phyloP scores from a whole-genome alignment of 805 yeast species.

The Nakazawaea ambrosiae region DNA sequence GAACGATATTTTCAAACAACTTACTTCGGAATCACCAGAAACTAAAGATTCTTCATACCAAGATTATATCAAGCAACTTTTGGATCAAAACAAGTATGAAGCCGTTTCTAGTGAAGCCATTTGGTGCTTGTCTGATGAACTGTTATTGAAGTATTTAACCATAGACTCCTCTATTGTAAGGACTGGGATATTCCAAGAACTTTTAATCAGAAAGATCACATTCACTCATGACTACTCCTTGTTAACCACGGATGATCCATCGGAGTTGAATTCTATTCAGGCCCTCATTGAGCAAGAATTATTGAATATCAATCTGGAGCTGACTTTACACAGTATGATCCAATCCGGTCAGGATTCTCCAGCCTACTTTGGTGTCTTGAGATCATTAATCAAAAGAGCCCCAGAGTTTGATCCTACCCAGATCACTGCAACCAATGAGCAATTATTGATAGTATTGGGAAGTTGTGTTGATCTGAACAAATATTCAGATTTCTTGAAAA shows the following conservation, averaged over 20 bases:
- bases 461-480: neutral
- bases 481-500: neutral
- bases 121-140: conserved; percentile 22
- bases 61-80: neutral
- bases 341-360: too few species aligned
- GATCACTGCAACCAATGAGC: neutral
- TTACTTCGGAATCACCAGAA: too few species aligned
- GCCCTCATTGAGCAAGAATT: too few species aligned
- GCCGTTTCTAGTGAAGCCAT: conserved; percentile 13
- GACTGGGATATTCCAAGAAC: too few species aligned
- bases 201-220: too few species aligned
- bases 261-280: too few species aligned
- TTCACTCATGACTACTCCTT: too few species aligned
- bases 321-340: too few species aligned
- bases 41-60: neutral
- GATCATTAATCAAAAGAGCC: neutral
- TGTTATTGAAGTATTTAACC: neutral
- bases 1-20: conserved; percentile 29
- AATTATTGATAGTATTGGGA: conserved; percentile 1
- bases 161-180: neutral
- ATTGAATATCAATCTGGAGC: too few species aligned
- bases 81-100: neutral
- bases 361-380: too few species aligned
- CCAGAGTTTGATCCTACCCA: neutral
- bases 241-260: too few species aligned